Percentiles rank a stretch among this genome's conserved stretches.
Conservation (phyloP, 352 stramenopile species). For the Pseudoperonospora humuli region DNA sequence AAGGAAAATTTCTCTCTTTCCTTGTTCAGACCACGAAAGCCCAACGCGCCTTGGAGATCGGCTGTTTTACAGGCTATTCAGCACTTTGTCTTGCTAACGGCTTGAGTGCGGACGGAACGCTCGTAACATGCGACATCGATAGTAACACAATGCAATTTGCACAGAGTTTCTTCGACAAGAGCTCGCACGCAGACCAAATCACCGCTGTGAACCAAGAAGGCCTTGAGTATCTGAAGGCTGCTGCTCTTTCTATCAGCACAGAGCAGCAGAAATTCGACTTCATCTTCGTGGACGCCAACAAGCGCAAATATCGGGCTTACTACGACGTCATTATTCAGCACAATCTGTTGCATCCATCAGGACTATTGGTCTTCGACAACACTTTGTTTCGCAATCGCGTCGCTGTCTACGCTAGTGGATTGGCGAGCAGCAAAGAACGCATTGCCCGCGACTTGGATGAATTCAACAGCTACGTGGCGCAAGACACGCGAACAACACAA, state of each 20-base stretch:
- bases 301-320: conserved; percentile 85
- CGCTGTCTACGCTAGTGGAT: conserved; percentile 41
- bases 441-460: conserved; percentile 62
- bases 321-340: conserved; percentile 73
- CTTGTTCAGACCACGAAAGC: conserved; percentile 73
- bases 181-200: conserved; percentile 30
- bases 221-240: conserved; percentile 28
- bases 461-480: conserved; percentile 84
- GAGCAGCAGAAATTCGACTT: conserved; percentile 73
- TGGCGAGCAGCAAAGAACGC: conserved; percentile 39
- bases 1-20: conserved; percentile 55
- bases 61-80: conserved; percentile 92
- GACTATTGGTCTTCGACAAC: conserved; percentile 89
- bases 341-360: conserved; percentile 58
- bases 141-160: conserved; percentile 40
- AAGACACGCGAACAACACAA: conserved; percentile 73
- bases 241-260: conserved; percentile 2
- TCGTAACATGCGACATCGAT: conserved; percentile 64
- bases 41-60: conserved; percentile 84
- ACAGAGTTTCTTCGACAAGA: conserved; percentile 37
- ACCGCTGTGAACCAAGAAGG: conserved; percentile 32
- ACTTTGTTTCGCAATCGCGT: conserved; percentile 91
- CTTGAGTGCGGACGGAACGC: conserved; percentile 14
- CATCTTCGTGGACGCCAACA: conserved; percentile 94
- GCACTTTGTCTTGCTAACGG: conserved; percentile 79